Evolutionary conservation across 2,329 filamentous ascomycete species (phyloP).

Genomic region (Aureobasidium melanogenum): DNA sequence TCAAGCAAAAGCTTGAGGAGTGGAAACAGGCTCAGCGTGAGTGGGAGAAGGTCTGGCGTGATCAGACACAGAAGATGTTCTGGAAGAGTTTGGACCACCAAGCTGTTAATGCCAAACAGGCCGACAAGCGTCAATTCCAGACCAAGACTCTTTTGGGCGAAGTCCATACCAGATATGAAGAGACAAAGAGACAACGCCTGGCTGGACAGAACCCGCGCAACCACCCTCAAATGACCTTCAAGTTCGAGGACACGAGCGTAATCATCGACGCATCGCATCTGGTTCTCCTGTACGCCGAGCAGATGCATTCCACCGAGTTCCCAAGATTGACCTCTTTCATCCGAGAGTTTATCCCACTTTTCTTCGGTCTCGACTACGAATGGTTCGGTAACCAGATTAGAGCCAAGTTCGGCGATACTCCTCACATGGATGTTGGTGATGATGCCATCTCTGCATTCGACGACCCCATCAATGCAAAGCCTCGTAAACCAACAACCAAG

Average conservation of each 20-base stretch:
- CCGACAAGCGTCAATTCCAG: conserved; percentile 85
- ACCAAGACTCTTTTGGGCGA: conserved; percentile 83
- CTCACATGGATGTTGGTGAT: conserved; percentile 67
- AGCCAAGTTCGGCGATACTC: conserved; percentile 29
- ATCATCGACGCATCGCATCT: conserved; percentile 42
- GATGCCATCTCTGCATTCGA: conserved; percentile 55
- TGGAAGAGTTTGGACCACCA: conserved; percentile 96
- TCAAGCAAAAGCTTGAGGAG: conserved; percentile 95
- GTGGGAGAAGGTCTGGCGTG: conserved; percentile 98
- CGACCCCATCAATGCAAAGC: conserved; percentile 60
- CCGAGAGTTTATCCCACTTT: conserved; percentile 41
- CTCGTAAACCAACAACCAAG: conserved; percentile 58
- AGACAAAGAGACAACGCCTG: conserved; percentile 65
- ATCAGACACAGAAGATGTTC: conserved; percentile 89
- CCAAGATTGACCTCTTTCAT: conserved; percentile 38
- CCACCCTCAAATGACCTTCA: conserved; percentile 59
- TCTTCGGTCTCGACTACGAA: conserved; percentile 39
- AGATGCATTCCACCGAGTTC: conserved; percentile 33
- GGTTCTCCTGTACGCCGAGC: conserved; percentile 36
- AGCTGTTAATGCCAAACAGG: conserved; percentile 78
- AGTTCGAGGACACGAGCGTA: conserved; percentile 52
- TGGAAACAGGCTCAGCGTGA: conserved; percentile 96
- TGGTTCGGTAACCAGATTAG: conserved; percentile 62
- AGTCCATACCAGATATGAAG: conserved; percentile 87
- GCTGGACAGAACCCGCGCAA: conserved; percentile 20